Percentiles rank a stretch among this genome's conserved stretches.
Evolutionary conservation across 2,329 filamentous ascomycete genomes (phyloP).

Genomic region (Stagonosporopsis rhizophila): DNA sequence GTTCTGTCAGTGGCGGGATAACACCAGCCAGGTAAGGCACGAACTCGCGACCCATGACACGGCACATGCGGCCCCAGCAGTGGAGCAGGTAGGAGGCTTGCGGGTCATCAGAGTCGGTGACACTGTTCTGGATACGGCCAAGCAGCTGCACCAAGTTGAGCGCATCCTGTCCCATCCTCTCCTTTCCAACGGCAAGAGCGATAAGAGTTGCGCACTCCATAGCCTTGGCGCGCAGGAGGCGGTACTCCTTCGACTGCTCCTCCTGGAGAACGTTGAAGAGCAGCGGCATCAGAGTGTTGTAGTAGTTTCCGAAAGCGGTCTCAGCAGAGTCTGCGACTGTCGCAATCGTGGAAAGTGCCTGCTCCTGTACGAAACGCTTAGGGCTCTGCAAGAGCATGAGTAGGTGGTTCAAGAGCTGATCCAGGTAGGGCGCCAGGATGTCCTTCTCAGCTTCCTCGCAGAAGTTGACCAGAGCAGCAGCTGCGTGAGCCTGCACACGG

Average conservation of each 20-base stretch:
- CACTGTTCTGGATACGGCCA: slow-evolving; percentile 79
- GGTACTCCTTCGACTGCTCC: slow-evolving; percentile 92
- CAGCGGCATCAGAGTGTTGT: slow-evolving; percentile 93
- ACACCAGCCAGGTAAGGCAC: slow-evolving; percentile 90
- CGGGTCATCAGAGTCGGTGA: slow-evolving; percentile 90
- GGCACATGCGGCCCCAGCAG: slow-evolving; percentile 99
- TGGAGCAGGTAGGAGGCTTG: slow-evolving; percentile 97
- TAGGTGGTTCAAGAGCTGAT: slow-evolving; percentile 82
- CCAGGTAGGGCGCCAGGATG: slow-evolving; percentile 90
- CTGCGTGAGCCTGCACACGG: slow-evolving; percentile 94
- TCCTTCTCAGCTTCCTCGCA: slow-evolving; percentile 97
- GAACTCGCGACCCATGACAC: slow-evolving; percentile 89
- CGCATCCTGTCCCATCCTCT: slow-evolving; percentile 87
- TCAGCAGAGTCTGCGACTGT: slow-evolving; percentile 99
- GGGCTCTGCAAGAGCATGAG: slow-evolving; percentile 88
- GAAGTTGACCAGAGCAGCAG: slow-evolving; percentile 98
- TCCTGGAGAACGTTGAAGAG: slow-evolving; percentile 87
- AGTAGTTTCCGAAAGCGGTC: slow-evolving; percentile 92
- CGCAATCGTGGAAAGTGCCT: slow-evolving; percentile 95
- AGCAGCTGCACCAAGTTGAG: slow-evolving; percentile 86
- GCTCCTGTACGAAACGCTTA: slow-evolving; percentile 96
- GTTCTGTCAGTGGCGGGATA: slow-evolving; percentile 89
- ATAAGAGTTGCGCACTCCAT: slow-evolving; percentile 99
- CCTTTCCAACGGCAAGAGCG: slow-evolving; percentile 91
- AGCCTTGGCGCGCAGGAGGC: slow-evolving; percentile 90